A percentile compares a stretch with the other conserved stretches of the same genome.
phyloP scores from a whole-genome alignment of 129 eudicot species.

The Tanacetum coccineum region DNA sequence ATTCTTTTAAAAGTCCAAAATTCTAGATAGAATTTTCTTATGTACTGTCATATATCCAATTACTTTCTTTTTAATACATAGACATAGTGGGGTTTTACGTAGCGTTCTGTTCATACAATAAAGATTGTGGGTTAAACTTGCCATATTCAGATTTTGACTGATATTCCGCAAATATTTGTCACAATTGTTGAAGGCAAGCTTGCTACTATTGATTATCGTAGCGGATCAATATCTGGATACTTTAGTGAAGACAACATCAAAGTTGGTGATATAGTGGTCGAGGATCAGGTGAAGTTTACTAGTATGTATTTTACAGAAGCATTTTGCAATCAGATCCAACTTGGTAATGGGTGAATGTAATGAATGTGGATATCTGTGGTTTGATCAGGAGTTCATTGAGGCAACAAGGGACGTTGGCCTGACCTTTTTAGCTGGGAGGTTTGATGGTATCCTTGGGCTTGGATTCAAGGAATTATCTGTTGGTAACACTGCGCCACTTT shows the following conservation, averaged over 20 bases:
- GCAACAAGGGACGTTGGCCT: slow-evolving; percentile 50
- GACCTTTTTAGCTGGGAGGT: slow-evolving; percentile 48
- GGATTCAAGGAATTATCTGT: slow-evolving; percentile 58
- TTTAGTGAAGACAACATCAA: slow-evolving; percentile 57
- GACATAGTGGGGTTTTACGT: no score
- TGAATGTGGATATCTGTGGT: neutral
- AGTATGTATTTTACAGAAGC: neutral
- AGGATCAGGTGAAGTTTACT: slow-evolving; percentile 42
- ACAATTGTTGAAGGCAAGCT: slow-evolving; percentile 36
- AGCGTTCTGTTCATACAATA: no score
- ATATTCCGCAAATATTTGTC: neutral
- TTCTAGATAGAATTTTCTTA: no score
- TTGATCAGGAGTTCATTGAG: slow-evolving; percentile 57
- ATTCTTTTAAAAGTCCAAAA: no score
- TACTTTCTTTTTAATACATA: no score
- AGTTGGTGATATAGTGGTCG: slow-evolving; percentile 53
- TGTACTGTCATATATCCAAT: no score
- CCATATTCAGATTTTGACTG: no score
- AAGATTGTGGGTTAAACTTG: no score
- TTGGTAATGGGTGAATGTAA: neutral
- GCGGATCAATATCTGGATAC: slow-evolving; percentile 69
- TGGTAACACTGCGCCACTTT: slow-evolving; percentile 49
- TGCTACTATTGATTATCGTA: slow-evolving; percentile 59
- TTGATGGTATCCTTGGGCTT: slow-evolving; percentile 76
- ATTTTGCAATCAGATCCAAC: neutral